Conservation (phyloP, 176 grass and related monocot genomes). For the Oropetium thomaeum region DNA sequence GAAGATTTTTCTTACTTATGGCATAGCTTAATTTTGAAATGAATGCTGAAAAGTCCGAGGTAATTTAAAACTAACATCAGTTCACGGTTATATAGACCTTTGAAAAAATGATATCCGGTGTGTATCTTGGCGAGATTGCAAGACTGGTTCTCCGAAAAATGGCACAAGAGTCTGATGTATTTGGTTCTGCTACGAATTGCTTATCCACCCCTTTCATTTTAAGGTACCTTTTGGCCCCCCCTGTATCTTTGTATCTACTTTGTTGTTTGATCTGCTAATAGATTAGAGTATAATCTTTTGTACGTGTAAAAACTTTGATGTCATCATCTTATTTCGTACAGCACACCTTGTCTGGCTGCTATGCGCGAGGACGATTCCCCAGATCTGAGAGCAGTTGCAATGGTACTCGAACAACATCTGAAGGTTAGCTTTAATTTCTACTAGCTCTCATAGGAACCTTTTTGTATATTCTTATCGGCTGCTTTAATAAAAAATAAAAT, state of each 20-base stretch:
- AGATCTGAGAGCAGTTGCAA: constrained; percentile 57
- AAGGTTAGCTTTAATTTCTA: constrained; percentile 51
- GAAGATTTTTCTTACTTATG: neutral
- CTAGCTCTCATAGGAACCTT: neutral
- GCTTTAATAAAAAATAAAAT: neutral
- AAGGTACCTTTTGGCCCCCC: constrained; percentile 48
- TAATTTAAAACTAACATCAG: neutral
- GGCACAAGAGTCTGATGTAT: constrained; percentile 58
- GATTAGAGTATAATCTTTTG: neutral
- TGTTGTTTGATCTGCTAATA: neutral
- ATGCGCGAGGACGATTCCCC: constrained; percentile 73
- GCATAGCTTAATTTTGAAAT: neutral
- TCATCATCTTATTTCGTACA: constrained; percentile 15
- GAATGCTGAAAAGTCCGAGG: neutral
- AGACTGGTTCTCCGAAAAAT: constrained; percentile 67
- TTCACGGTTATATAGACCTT: constrained; percentile 49
- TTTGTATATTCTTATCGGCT: neutral
- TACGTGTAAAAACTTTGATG: neutral
- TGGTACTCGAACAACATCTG: constrained; percentile 54
- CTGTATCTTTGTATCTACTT: neutral
- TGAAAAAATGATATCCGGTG: constrained; percentile 90
- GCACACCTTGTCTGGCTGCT: constrained; percentile 58
- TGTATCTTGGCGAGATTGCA: constrained; percentile 90
- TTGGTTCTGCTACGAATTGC: constrained; percentile 40
- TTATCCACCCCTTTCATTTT: constrained; percentile 62